Base-by-base conservation (phyloP, 768 basidiomycete species). In the Lactarius psammicola region DNA sequence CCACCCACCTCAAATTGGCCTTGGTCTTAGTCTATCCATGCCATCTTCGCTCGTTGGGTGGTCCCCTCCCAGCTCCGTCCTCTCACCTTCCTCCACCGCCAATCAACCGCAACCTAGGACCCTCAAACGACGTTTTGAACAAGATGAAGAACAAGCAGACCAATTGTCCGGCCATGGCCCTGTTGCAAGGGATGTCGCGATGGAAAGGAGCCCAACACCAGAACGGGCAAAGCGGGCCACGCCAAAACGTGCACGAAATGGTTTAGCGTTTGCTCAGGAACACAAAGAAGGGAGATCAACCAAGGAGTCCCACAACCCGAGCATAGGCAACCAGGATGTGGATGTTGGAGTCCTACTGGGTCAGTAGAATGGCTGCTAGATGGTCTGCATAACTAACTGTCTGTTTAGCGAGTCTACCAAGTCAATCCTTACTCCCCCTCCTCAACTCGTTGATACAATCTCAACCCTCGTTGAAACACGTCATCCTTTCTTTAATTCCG, bases 141-240 rank as follows among this genome's bases (percentile, higher is more conserved):
- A 77, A 2, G 90, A 92, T 23, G 89, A 91, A n/a, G 86, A 89
- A 33, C 73, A 77, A 4, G 83, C 84, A 63, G 75, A 76, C 30
- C 65, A 67, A 68, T 76, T 69, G 60, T 62, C 56, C 23, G 49
- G 67, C 36, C 67, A 68, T 51, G 44, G 57, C 23, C 33, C 53
- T n/a, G 77, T 69, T 54, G 72, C 73, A 31, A 76, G 83, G 64
- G 90, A 92, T 70, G 83, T 89, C 60, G 81, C 86, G 18, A 94
- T 94, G 92, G 92, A 92, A 74, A 82, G 89, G 66, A 92, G 90
- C 69, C 90, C 92, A 9, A 92, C 92, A 2, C 89, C 91, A 18
- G 92, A 94, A 75, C 82, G 89, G 53, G 84, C 83, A 40, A 90
- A 87, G 76, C 85, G 87, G 70, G 81, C 82, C 6, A 79, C 85